Percentiles rank a stretch among this genome's conserved stretches.
Conservation (phyloP, 2,329 filamentous ascomycete genomes). For the Scedosporium minutisporum region DNA sequence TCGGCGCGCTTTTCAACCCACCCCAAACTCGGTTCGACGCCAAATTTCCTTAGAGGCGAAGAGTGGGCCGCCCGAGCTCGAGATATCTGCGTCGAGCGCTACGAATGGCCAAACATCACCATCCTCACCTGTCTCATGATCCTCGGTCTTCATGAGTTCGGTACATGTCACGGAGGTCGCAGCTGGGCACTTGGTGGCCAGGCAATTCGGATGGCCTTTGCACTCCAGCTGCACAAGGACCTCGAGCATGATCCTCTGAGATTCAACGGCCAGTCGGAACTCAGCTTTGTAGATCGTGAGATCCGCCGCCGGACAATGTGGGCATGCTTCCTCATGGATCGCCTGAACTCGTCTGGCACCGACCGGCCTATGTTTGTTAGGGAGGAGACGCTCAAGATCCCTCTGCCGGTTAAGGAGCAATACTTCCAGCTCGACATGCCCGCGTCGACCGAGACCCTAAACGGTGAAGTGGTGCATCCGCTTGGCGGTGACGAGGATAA, state of each 20-base stretch:
- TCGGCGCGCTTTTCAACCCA: slow-evolving; percentile 93
- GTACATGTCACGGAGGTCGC: slow-evolving; percentile 88
- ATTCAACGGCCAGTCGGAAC: slow-evolving; percentile 51
- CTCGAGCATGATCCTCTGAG: slow-evolving; percentile 69
- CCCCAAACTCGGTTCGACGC: slow-evolving; percentile 64
- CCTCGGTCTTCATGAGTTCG: slow-evolving; percentile 87
- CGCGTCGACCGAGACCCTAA: slow-evolving; percentile 73
- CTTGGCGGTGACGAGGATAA: slow-evolving; percentile 55
- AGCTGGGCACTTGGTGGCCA: slow-evolving; percentile 95
- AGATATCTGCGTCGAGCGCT: slow-evolving; percentile 75
- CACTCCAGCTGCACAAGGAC: slow-evolving; percentile 85
- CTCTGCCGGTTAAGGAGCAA: slow-evolving; percentile 81
- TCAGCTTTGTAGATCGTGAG: slow-evolving; percentile 87
- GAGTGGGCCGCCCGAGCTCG: slow-evolving; percentile 83
- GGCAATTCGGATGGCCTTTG: slow-evolving; percentile 94
- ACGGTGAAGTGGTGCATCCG: slow-evolving; percentile 58
- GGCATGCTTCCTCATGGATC: slow-evolving; percentile 95
- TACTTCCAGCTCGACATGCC: slow-evolving; percentile 88
- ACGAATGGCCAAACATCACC: slow-evolving; percentile 93
- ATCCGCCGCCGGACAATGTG: slow-evolving; percentile 93
- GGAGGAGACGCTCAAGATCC: slow-evolving; percentile 81
- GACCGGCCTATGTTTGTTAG: slow-evolving; percentile 86
- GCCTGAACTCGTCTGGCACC: slow-evolving; percentile 92
- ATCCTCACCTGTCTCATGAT: slow-evolving; percentile 85
- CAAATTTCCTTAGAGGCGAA: slow-evolving; percentile 77